Conservation (phyloP, 805 yeast genomes). For the Jamesozyma rosinii region DNA sequence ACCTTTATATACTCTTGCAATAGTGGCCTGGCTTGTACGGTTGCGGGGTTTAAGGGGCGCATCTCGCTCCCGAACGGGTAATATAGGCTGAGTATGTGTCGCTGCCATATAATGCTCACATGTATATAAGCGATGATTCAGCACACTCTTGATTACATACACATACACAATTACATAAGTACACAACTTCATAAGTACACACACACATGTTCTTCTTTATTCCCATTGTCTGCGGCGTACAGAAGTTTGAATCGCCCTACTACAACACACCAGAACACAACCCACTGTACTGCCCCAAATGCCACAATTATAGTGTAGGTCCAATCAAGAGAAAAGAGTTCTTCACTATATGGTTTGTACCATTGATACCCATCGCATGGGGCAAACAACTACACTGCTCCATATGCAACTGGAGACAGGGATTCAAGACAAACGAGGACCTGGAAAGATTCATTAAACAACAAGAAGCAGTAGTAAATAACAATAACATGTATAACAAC, state of each 20-base stretch:
- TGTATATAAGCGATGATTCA: too few species aligned
- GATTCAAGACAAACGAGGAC: constrained; percentile 26
- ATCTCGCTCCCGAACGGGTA: too few species aligned
- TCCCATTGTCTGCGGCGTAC: constrained; percentile 31
- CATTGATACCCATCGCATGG: constrained; percentile 45
- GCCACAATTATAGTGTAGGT: constrained; percentile 47
- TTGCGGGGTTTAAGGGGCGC: too few species aligned
- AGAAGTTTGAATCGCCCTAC: constrained; percentile 28
- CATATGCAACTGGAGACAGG: constrained; percentile 43
- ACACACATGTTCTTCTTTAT: constrained; percentile 22
- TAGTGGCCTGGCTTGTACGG: too few species aligned
- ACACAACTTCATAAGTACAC: too few species aligned
- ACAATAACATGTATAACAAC: neutral
- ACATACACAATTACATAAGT: too few species aligned
- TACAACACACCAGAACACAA: constrained; percentile 20
- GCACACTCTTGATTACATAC: too few species aligned
- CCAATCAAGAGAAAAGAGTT: constrained; percentile 47
- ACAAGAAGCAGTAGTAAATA: constrained; percentile 3
- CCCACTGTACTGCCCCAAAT: constrained; percentile 42
- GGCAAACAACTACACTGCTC: constrained; percentile 43
- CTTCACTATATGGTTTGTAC: constrained; percentile 46
- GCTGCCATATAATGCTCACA: too few species aligned
- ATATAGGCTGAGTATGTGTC: too few species aligned
- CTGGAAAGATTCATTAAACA: constrained; percentile 23
- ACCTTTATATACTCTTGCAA: too few species aligned